phyloP scores from a whole-genome alignment of 805 yeast species.

The Wickerhamomyces strasburgensis region DNA sequence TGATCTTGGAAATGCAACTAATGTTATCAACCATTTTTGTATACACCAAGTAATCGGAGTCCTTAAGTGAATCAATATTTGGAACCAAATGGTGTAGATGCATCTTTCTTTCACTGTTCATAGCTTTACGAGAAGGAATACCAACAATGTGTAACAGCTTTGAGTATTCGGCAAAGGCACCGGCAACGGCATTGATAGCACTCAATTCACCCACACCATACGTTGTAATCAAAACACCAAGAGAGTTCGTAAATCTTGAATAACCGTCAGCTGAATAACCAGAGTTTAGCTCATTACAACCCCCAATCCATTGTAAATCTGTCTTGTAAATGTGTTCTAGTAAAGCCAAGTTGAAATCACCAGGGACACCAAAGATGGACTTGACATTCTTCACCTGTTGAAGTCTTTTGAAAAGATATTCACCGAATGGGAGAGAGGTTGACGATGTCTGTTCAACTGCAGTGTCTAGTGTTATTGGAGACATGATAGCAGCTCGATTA shows the following conservation, averaged over 20 bases:
- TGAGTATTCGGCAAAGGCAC: slow-evolving; percentile 76
- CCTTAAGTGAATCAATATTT: slow-evolving; percentile 36
- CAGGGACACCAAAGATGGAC: slow-evolving; percentile 74
- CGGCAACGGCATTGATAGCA: slow-evolving; percentile 78
- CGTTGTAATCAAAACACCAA: slow-evolving; percentile 62
- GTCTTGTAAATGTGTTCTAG: slow-evolving; percentile 61
- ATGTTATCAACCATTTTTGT: slow-evolving; percentile 54
- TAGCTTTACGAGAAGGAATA: slow-evolving; percentile 32
- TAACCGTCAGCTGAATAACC: slow-evolving; percentile 93
- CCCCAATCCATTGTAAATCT: slow-evolving; percentile 67
- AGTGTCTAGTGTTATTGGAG: slow-evolving; percentile 7
- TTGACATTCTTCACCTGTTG: slow-evolving; percentile 46
- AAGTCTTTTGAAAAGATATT: slow-evolving; percentile 57
- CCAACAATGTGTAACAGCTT: slow-evolving; percentile 86
- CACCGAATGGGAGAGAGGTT: slow-evolving; percentile 49
- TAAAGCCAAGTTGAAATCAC: slow-evolving; percentile 65
- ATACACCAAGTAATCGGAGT: slow-evolving; percentile 66
- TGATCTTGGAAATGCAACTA: slow-evolving; percentile 50
- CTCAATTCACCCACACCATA: slow-evolving; percentile 89
- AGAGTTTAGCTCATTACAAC: slow-evolving; percentile 84
- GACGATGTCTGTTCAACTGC: not conserved
- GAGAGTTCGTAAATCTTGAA: slow-evolving; percentile 56
- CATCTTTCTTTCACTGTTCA: slow-evolving; percentile 26
- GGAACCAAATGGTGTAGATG: slow-evolving; percentile 62
- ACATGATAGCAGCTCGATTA: too few species aligned